Conservation (phyloP, 495 filamentous ascomycete species). For the Pyrenula aspistea region DNA sequence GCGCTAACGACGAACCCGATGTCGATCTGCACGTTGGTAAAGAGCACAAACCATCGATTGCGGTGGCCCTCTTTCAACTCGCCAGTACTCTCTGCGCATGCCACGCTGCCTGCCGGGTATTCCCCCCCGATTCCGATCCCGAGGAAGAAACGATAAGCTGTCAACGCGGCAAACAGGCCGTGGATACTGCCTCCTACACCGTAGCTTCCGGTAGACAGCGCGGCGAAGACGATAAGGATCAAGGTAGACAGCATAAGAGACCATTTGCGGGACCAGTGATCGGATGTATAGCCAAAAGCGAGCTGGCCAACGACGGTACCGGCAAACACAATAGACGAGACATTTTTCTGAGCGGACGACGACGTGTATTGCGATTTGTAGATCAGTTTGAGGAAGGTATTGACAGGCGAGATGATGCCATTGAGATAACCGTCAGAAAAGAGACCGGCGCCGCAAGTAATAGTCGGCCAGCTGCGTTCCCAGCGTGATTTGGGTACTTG, state of each 20-base stretch:
- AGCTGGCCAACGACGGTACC: constrained; percentile 82
- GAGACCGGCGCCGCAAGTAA: constrained; percentile 80
- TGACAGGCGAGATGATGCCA: constrained; percentile 73
- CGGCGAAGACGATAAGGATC: constrained; percentile 74
- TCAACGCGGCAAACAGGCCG: constrained; percentile 71
- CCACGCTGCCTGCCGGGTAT: constrained; percentile 82
- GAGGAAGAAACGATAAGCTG: constrained; percentile 75
- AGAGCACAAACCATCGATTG: constrained; percentile 86
- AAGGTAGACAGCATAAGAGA: constrained; percentile 69
- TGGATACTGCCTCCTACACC: constrained; percentile 46
- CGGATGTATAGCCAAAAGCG: constrained; percentile 68
- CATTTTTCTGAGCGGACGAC: constrained; percentile 56
- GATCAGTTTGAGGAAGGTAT: constrained; percentile 52
- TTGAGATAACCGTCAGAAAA: constrained; percentile 91
- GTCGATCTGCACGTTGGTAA: constrained; percentile 86
- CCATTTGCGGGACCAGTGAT: constrained; percentile 74
- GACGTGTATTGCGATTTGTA: constrained; percentile 51
- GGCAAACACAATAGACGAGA: constrained; percentile 73
- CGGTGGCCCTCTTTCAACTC: constrained; percentile 69
- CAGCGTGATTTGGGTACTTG: constrained; percentile 33
- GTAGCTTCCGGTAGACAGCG: constrained; percentile 66
- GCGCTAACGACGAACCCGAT: constrained; percentile 65
- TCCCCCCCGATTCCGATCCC: constrained; percentile 59
- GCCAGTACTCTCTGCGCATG: constrained; percentile 70
- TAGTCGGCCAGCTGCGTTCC: constrained; percentile 52